Conservation (phyloP, 2,329 filamentous ascomycete species). For the Alternaria novae-zelandiae region DNA sequence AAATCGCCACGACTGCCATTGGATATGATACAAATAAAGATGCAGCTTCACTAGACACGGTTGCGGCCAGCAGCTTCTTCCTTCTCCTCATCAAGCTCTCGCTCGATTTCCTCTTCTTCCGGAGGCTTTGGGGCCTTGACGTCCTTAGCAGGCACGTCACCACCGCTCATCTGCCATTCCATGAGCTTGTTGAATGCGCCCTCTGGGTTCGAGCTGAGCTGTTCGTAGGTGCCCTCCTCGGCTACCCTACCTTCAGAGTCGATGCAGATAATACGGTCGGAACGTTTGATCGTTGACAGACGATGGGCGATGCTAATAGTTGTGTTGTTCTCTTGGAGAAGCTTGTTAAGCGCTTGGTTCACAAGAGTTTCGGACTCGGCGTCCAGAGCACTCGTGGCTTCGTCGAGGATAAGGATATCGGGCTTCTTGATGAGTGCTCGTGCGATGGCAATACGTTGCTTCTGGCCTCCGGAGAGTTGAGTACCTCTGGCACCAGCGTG, state of each 20-base stretch:
- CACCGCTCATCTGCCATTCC: constrained; percentile 98
- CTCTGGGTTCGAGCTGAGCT: constrained; percentile 73
- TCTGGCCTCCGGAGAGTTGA: constrained; percentile 93
- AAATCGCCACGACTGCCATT: neutral
- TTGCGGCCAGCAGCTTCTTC: constrained; percentile 42
- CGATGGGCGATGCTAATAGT: constrained; percentile 98
- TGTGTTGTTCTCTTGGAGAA: constrained; percentile 87
- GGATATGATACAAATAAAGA: neutral
- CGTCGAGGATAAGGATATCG: constrained; percentile 94
- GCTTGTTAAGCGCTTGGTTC: constrained; percentile 81
- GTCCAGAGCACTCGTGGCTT: constrained; percentile 92
- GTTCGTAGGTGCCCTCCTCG: constrained; percentile 83
- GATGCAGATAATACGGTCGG: constrained; percentile 92
- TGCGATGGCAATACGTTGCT: constrained; percentile 97
- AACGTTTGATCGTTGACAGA: constrained; percentile 93
- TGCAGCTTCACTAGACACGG: constrained; percentile 13
- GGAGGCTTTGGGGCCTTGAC: constrained; percentile 45
- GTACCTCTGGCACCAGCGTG: constrained; percentile 90
- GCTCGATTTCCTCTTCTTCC: constrained; percentile 60
- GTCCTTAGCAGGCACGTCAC: constrained; percentile 58
- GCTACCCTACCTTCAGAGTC: constrained; percentile 86
- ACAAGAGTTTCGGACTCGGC: constrained; percentile 97
- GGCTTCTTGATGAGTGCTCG: constrained; percentile 93
- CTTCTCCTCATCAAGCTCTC: constrained; percentile 46
- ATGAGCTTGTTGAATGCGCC: constrained; percentile 95